phyloP scores from a whole-genome alignment of 2,329 filamentous ascomycete genomes.

The Penicillium fuscoglaucum region DNA sequence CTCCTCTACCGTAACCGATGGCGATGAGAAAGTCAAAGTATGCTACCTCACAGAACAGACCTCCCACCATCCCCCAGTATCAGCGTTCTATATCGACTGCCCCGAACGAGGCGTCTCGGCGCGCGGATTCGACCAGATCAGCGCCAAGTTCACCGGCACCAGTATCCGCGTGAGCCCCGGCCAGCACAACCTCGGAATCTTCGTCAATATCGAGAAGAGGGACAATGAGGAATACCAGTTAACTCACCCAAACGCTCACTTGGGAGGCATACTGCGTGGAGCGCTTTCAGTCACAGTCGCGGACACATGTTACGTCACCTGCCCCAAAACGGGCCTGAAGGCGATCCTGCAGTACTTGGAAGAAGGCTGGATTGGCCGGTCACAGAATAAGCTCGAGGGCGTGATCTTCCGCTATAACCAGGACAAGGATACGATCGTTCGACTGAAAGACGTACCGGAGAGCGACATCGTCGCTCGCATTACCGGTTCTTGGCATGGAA shows the following conservation, averaged over 20 bases:
- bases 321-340: slow-evolving; percentile 86
- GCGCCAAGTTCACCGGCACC: slow-evolving; percentile 95
- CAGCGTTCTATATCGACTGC: slow-evolving; percentile 90
- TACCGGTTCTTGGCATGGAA: slow-evolving; percentile 80
- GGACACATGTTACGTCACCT: slow-evolving; percentile 84
- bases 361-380: slow-evolving; percentile 89
- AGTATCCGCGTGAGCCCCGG: slow-evolving; percentile 89
- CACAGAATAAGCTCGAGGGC: slow-evolving; percentile 88
- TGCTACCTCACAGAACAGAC: slow-evolving; percentile 98
- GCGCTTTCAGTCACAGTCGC: slow-evolving; percentile 87
- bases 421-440: slow-evolving; percentile 75
- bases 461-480: slow-evolving; percentile 80
- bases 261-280: slow-evolving; percentile 84
- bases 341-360: slow-evolving; percentile 90
- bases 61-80: slow-evolving; percentile 95
- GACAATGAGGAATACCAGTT: slow-evolving; percentile 91
- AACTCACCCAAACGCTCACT: slow-evolving; percentile 88
- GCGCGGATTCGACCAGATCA: slow-evolving; percentile 91
- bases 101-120: slow-evolving; percentile 86
- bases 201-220: slow-evolving; percentile 77
- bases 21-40: slow-evolving; percentile 65
- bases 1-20: slow-evolving; percentile 34
- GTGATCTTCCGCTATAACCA: slow-evolving; percentile 89
- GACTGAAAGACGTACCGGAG: slow-evolving; percentile 82
- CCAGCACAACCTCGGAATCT: slow-evolving; percentile 93